Conservation (phyloP, 2,329 filamentous ascomycete genomes). For the Cladobotryum protrusum region DNA sequence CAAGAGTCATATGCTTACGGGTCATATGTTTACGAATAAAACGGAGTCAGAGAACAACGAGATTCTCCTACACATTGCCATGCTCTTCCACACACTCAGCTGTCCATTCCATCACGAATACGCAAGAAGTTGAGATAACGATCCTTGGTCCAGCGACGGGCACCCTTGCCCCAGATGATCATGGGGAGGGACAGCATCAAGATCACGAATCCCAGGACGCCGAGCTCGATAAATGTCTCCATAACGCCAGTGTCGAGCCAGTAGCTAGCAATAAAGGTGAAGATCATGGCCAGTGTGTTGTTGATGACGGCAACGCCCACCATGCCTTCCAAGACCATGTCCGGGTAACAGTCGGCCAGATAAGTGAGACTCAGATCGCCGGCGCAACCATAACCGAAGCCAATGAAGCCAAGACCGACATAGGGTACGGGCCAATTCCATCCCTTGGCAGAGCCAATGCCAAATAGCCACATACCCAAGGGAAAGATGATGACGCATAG, state of each 20-base stretch:
- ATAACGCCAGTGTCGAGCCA: conserved; percentile 43
- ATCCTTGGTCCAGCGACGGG: conserved; percentile 40
- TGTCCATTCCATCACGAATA: conserved; percentile 37
- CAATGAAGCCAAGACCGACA: conserved; percentile 50
- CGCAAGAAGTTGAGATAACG: conserved; percentile 41
- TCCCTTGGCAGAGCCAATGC: conserved; percentile 43
- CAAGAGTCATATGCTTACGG: too few species aligned
- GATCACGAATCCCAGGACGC: conserved; percentile 44
- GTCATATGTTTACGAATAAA: too few species aligned
- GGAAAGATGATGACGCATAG: conserved; percentile 45
- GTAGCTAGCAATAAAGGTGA: conserved; percentile 44
- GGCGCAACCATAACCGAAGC: conserved; percentile 53
- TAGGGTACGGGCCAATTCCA: conserved; percentile 50
- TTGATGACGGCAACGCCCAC: conserved; percentile 53
- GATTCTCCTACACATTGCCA: too few species aligned
- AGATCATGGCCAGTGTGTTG: conserved; percentile 48
- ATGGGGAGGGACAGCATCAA: conserved; percentile 47
- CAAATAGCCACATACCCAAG: conserved; percentile 46
- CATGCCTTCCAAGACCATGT: conserved; percentile 53
- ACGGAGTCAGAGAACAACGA: too few species aligned
- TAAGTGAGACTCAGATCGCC: conserved; percentile 51
- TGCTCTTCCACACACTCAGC: conserved; percentile 3
- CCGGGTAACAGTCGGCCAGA: conserved; percentile 49
- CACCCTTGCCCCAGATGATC: conserved; percentile 47
- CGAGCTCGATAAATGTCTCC: conserved; percentile 46